Conservation (phyloP, 2,329 filamentous ascomycete species). For the Epichloe sylvatica region DNA sequence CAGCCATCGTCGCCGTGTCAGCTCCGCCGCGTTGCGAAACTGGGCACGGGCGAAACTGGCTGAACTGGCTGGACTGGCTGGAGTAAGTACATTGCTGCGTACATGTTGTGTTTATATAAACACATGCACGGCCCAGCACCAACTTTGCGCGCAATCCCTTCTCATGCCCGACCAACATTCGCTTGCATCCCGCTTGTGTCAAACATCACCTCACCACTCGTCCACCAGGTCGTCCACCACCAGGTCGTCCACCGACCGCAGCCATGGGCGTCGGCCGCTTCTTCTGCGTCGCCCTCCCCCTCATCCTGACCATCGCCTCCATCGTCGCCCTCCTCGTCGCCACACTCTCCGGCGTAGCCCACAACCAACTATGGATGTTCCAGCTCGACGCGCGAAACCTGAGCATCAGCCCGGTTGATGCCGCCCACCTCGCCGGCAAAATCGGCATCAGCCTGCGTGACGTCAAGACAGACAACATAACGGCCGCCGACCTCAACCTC, state of each 20-base stretch:
- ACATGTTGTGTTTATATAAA: neutral
- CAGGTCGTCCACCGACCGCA: slow-evolving; percentile 11
- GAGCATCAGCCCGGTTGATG: slow-evolving; percentile 21
- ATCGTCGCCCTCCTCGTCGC: slow-evolving; percentile 54
- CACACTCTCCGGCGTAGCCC: slow-evolving; percentile 39
- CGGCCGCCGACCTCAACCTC: slow-evolving; percentile 45
- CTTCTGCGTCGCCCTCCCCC: slow-evolving; percentile 71
- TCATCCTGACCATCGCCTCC: slow-evolving; percentile 64
- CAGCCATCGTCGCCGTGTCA: neutral
- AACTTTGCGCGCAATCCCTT: neutral
- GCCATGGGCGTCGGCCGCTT: slow-evolving; percentile 57
- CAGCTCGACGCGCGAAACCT: slow-evolving; percentile 50
- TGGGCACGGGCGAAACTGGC: too few relatives aligned
- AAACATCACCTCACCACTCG: neutral
- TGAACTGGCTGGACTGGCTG: too few relatives aligned
- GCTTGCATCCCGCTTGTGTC: neutral
- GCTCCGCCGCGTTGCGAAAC: neutral
- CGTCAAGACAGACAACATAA: slow-evolving; percentile 33
- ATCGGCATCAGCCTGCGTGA: slow-evolving; percentile 11
- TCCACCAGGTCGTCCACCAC: neutral
- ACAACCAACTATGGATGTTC: slow-evolving; percentile 45
- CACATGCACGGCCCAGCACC: neutral
- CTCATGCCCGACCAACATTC: neutral
- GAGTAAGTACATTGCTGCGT: neutral
- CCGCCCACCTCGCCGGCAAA: slow-evolving; percentile 21